Conservation (phyloP, 305 asterid genomes). For the Fraxinus albicans region DNA sequence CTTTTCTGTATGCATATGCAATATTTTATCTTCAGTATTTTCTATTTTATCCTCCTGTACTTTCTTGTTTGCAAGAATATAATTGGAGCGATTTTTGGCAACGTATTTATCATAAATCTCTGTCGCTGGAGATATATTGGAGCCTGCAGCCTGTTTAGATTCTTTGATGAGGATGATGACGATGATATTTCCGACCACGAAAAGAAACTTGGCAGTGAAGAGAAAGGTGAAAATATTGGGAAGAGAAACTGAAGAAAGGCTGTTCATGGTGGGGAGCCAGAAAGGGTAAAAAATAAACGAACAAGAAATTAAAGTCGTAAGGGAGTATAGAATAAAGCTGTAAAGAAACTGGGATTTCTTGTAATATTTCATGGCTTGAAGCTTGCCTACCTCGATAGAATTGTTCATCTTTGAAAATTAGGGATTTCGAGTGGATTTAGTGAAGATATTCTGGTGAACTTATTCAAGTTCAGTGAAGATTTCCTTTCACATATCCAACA, state of each 20-base stretch:
- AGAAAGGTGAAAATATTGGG: conserved; percentile 21
- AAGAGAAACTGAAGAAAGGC: conserved; percentile 10
- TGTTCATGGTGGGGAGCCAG: conserved; percentile 23
- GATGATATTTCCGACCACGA: conserved; percentile 28
- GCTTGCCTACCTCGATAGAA: conserved; percentile 21
- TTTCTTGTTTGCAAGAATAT: neutral
- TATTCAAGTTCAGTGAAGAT: neutral
- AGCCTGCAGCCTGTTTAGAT: neutral
- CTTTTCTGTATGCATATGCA: neutral
- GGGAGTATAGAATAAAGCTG: conserved; percentile 21
- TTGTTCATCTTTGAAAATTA: neutral
- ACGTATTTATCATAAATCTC: neutral
- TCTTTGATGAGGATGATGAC: conserved; percentile 27
- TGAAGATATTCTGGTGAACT: neutral
- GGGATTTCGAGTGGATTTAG: neutral
- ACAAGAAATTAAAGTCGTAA: conserved; percentile 20
- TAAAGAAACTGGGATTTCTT: conserved; percentile 23
- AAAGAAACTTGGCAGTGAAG: conserved; percentile 22
- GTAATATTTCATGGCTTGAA: conserved; percentile 24
- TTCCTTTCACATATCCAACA: neutral
- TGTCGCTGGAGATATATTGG: neutral
- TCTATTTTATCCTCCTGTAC: neutral
- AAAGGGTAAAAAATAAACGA: conserved; percentile 18
- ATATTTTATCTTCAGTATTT: neutral
- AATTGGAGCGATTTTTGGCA: neutral